Base-by-base conservation (phyloP, 306 rosid genomes). In the Dryas octopetala region DNA sequence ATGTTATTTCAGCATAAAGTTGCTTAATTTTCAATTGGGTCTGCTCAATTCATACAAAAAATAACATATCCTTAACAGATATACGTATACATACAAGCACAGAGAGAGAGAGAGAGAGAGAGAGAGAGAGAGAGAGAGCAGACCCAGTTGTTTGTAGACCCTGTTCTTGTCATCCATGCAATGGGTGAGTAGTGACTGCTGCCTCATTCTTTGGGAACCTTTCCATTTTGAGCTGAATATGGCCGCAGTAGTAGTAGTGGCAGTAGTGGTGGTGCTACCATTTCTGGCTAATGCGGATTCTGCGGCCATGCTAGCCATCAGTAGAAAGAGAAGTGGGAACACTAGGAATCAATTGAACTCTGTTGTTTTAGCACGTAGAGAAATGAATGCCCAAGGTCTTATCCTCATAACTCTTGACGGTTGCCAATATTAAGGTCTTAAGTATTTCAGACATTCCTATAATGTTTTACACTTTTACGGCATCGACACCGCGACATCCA, bases 101-200 rank as follows among this genome's bases (percentile, higher is more conserved):
- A 63, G 0, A 57, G 17, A 14, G 14, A 72, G 41, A 57, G 58
- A 51, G 23, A 51, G 59, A 74, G 4, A 60, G 17, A 76, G 46
- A 72, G 64, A 70, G 38, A 74, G n/a, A n/a, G 79, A 58, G 81
- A 73, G 50, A 53, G 79, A 52, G 71, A 78, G 61, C 84, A 72
- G 74, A 92, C 97, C 96, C 80, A 92, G 89, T 85, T 88, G 96
- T 59, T 88, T 80, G 88, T 76, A 84, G 89, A 83, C 85, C 53
- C 81, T 81, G 68, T 83, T 74, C 38, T 84, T 81, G 85, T 82
- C 87, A 47, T 80, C 66, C 74, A 76, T 62, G 76, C 86, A 81
- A 58, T 66, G 78, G 83, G 75, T 13, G 57, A 40, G 70, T 3
- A 77, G 38, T 9, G 62, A 69, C 23, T 40, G 68, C 16, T 59